These are phyloP conservation scores for Crataegus laevigata DNA, from an alignment of 306 rosid species.

Conservation along the genomic window DNA sequence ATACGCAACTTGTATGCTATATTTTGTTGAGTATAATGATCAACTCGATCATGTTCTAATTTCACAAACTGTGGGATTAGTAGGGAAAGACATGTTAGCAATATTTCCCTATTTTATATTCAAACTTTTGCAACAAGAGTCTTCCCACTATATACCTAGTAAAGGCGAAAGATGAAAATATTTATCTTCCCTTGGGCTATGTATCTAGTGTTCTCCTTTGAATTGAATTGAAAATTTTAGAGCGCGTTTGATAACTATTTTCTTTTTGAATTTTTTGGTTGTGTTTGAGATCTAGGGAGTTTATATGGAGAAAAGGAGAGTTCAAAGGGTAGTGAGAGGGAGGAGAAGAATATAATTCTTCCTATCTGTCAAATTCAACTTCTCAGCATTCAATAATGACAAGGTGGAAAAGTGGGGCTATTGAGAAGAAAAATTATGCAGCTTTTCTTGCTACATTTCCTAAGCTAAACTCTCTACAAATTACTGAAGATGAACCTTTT, in stretches of 20 bases:
- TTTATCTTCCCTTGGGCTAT: background rate
- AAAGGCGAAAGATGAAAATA: background rate
- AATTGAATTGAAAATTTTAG: too few species aligned
- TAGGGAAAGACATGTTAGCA: background rate
- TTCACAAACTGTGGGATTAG: background rate
- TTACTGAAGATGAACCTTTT: too few species aligned
- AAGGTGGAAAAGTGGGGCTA: too few species aligned
- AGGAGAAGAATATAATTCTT: background rate
- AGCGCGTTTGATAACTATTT: too few species aligned
- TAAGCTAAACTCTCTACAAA: too few species aligned
- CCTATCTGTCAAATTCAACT: too few species aligned
- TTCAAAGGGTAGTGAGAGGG: background rate
- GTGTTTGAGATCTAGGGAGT: background rate
- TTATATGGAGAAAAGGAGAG: background rate
- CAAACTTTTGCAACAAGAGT: background rate
- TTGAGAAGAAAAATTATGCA: too few species aligned
- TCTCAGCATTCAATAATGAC: too few species aligned
- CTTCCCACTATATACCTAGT: conserved; percentile 5
- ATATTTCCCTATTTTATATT: background rate
- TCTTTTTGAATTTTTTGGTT: too few species aligned
- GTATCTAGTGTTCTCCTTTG: background rate
- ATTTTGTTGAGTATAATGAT: conserved; percentile 19
- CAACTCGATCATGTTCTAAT: background rate
- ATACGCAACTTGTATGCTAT: conserved; percentile 10
- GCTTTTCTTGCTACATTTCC: too few species aligned